phyloP scores from a whole-genome alignment of 768 basidiomycete genomes.

The Dentipellis fragilis region DNA sequence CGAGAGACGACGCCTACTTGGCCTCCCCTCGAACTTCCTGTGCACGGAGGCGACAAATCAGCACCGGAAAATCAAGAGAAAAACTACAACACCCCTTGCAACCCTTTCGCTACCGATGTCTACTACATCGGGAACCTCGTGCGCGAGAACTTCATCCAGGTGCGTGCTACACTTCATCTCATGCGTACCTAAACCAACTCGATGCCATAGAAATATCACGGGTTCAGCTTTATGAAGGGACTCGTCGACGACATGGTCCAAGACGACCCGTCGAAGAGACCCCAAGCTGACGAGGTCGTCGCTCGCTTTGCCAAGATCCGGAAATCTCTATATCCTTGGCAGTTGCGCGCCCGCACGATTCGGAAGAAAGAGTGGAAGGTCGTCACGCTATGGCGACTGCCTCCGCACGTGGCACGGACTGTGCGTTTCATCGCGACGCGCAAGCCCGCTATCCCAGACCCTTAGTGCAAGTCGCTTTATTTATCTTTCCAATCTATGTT shows the following conservation, averaged over 20 bases:
- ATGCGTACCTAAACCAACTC: background rate
- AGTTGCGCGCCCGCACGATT: slow-evolving; percentile 1
- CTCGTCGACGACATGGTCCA: slow-evolving; percentile 19
- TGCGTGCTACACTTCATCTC: background rate
- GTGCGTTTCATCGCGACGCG: background rate
- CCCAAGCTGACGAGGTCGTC: slow-evolving; percentile 13
- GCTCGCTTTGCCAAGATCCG: background rate
- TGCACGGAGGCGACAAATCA: slow-evolving; percentile 8
- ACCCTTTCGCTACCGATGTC: slow-evolving; percentile 9
- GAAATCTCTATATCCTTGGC: background rate
- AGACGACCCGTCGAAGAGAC: slow-evolving; percentile 17
- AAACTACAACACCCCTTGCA: background rate
- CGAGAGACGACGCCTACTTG: slow-evolving; percentile 2
- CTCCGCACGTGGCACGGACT: background rate
- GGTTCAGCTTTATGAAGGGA: slow-evolving; percentile 17
- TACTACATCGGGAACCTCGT: slow-evolving; percentile 8
- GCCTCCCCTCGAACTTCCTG: slow-evolving; percentile 1
- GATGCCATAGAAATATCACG: slow-evolving; percentile 14
- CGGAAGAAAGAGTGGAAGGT: background rate
- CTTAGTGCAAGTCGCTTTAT: no score
- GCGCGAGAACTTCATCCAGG: background rate
- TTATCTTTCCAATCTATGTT: no score
- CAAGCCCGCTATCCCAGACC: background rate
- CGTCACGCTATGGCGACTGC: background rate
- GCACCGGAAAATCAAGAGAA: slow-evolving; percentile 4